Evolutionary conservation across 257 asterid genomes (phyloP).

Genomic region (Galeopsis tetrahit): DNA sequence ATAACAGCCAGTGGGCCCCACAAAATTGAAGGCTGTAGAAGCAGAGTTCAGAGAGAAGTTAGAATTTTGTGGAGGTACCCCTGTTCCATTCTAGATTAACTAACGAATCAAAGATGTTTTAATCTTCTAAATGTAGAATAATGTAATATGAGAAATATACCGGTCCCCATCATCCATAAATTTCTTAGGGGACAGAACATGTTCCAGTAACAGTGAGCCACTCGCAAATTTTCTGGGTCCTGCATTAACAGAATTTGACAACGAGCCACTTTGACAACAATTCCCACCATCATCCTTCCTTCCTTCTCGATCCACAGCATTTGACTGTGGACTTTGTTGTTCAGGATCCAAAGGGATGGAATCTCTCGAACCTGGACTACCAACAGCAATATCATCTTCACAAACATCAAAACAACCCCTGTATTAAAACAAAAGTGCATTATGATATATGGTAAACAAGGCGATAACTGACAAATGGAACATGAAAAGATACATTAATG

Average conservation of each 20-base stretch:
- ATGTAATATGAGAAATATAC: constrained; percentile 40
- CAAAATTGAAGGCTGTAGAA: constrained; percentile 1
- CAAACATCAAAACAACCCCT: constrained; percentile 88
- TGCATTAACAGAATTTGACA: constrained; percentile 50
- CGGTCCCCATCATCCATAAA: constrained; percentile 66
- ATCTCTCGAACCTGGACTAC: constrained; percentile 70
- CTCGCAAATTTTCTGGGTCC: constrained; percentile 60
- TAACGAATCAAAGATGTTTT: constrained; percentile 18
- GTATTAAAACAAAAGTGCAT: constrained; percentile 37
- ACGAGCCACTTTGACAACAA: constrained; percentile 50
- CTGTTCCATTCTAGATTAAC: not conserved
- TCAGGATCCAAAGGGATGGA: constrained; percentile 55
- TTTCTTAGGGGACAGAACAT: constrained; percentile 63
- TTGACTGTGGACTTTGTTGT: constrained; percentile 44
- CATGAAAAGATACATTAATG: not conserved
- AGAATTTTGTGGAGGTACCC: constrained; percentile 14
- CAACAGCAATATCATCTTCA: constrained; percentile 68
- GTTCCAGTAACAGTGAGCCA: constrained; percentile 65
- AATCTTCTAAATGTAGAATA: not conserved
- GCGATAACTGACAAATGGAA: constrained; percentile 20
- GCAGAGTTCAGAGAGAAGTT: constrained; percentile 17
- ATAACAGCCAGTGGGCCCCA: not conserved
- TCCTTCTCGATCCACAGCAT: constrained; percentile 51
- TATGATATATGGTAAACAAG: not conserved
- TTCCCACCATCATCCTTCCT: constrained; percentile 52